Evolutionary conservation across 2,329 filamentous ascomycete species (phyloP), one percentile per base, ranked within the genome.

Genomic region (Moelleriella libera): DNA sequence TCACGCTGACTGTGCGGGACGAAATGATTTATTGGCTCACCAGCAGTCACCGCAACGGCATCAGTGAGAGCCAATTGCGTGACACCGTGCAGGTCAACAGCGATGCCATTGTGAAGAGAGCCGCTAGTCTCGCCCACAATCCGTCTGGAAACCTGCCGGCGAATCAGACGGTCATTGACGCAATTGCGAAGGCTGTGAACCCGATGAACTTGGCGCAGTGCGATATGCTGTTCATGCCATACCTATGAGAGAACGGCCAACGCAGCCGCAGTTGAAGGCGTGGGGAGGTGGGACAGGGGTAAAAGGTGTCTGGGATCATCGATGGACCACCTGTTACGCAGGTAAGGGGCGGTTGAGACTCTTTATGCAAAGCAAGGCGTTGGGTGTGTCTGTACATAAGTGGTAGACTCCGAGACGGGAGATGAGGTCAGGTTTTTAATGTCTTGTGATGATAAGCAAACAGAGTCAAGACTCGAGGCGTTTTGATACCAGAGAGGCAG

Each of bases 21-120:
- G 92, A 99, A 67, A 94, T 98, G 77, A 89, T 90, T 54, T 94
- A 89, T 68, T 98, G 92, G 92, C 89, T 89, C 56, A 94, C 85
- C 3, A 84, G 81, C 53, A 78, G 71, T 53, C 86, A 94, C 60
- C 79, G 88, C 10, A 63, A 59, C 41, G 60, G 56, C 14, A 66
- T 68, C 44, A 64, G 63, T 43, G 82, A 87, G 50, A 78, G 74
- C 32, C 81, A 86, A 60, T 70, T 94, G 45, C 73, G 86, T 28
- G 86, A 92, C 49, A 78, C 82, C 52, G 89, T 95, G 34, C 82
- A 88, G 66, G 72, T 77, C 47, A 98, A 98, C 64, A 88, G 83
- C 55, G 88, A 96, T 50, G 76, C 88, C 55, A 88, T 98, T 50
- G 88, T 96, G 46, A 95, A 94, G 71, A 79, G 88, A 51, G 90